A percentile compares a stretch with the other conserved stretches of the same genome.
These are phyloP conservation scores for Tricholoma flavovirens DNA, from an alignment of 768 basidiomycete species.

Conservation along the genomic window DNA sequence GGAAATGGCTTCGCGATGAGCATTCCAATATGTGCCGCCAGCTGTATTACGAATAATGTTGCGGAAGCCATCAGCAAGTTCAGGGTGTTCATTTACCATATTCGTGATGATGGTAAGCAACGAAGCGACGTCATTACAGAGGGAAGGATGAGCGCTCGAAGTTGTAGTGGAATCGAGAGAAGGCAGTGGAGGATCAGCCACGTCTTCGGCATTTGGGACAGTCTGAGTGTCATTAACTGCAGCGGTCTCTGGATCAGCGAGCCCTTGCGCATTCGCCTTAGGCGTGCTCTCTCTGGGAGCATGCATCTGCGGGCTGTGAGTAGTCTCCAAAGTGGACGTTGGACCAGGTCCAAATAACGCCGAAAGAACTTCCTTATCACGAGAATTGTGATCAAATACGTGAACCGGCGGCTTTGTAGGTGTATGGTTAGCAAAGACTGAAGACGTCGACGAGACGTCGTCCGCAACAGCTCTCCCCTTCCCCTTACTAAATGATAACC, in stretches of 20 bases:
- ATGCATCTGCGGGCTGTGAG: not conserved
- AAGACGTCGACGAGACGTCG: constrained; percentile 32
- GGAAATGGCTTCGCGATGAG: constrained; percentile 54
- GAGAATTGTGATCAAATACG: constrained; percentile 38
- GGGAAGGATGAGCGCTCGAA: constrained; percentile 30
- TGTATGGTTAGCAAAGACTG: constrained; percentile 37
- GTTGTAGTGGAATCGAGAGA: constrained; percentile 31
- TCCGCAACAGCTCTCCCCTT: constrained; percentile 40
- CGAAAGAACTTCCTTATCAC: constrained; percentile 1
- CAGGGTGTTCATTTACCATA: constrained; percentile 62
- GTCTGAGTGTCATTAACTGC: not conserved
- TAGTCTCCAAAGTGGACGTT: constrained; percentile 1
- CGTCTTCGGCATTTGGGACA: not conserved
- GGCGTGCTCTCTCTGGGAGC: constrained; percentile 34
- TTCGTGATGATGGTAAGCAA: constrained; percentile 51
- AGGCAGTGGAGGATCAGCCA: constrained; percentile 47
- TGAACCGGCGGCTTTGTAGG: constrained; percentile 58
- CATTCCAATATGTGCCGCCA: constrained; percentile 63
- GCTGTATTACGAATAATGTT: constrained; percentile 57
- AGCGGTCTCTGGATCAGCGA: constrained; percentile 7
- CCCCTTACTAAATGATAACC: constrained; percentile 35
- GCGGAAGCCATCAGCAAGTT: constrained; percentile 61
- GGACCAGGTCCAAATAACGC: constrained; percentile 5
- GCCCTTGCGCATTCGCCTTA: constrained; percentile 17
- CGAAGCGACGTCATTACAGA: constrained; percentile 59